Evolutionary conservation across 2,329 filamentous ascomycete species (phyloP).

Genomic region (Fusarium domesticum): DNA sequence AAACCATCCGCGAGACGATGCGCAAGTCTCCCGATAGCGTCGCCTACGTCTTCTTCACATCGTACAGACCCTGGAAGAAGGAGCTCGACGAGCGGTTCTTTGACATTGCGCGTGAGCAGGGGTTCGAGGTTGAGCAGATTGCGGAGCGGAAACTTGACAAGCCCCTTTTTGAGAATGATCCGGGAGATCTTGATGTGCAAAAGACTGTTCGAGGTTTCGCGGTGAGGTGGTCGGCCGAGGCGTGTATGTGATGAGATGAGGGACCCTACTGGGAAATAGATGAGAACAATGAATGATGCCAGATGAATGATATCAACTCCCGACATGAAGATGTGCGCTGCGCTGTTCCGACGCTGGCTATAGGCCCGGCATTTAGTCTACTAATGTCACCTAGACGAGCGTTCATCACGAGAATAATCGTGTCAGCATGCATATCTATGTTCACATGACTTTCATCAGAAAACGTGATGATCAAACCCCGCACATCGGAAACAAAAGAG

Average conservation of each 20-base stretch:
- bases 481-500: too few species aligned
- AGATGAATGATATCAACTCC: too few species aligned
- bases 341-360: too few species aligned
- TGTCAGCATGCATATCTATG: too few species aligned
- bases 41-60: constrained; percentile 90
- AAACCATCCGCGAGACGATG: constrained; percentile 67
- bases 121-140: constrained; percentile 75
- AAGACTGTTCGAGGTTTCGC: constrained; percentile 80
- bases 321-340: too few species aligned
- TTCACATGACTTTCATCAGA: too few species aligned
- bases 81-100: constrained; percentile 87
- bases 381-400: too few species aligned
- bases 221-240: constrained; percentile 59
- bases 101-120: constrained; percentile 65
- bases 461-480: too few species aligned
- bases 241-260: constrained; percentile 12
- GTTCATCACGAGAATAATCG: too few species aligned
- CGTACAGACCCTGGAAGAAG: constrained; percentile 86
- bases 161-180: constrained; percentile 86
- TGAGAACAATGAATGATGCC: too few species aligned
- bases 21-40: constrained; percentile 51
- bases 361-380: too few species aligned
- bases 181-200: constrained; percentile 75
- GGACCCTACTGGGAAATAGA: background rate
- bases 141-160: constrained; percentile 79